Conservation (phyloP, 1,284 basidiomycete genomes). For the Sphagnurus paluster region DNA sequence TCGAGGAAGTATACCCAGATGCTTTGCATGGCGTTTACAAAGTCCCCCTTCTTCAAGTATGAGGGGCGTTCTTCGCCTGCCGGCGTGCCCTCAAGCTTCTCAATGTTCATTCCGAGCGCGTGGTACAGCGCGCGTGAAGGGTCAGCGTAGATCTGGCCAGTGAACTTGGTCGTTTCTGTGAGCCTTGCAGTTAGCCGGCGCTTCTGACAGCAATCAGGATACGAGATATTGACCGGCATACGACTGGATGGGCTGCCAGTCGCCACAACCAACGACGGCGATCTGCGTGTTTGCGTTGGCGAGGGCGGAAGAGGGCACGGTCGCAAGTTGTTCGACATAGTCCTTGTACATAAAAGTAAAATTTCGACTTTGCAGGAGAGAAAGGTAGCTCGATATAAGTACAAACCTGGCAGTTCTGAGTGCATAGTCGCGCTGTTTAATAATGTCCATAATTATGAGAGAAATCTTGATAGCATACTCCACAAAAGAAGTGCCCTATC, state of each 20-base stretch:
- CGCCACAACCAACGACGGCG: constrained; percentile 64
- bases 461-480: constrained; percentile 36
- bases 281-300: constrained; percentile 43
- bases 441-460: neutral
- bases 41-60: constrained; percentile 39
- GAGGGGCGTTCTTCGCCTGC: constrained; percentile 44
- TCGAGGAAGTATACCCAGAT: constrained; percentile 40
- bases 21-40: constrained; percentile 39
- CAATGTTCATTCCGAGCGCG: constrained; percentile 50
- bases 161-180: constrained; percentile 49
- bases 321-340: constrained; percentile 53
- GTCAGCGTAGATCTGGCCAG: constrained; percentile 57
- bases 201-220: neutral
- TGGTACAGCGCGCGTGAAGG: constrained; percentile 53
- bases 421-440: constrained; percentile 8
- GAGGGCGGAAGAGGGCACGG: constrained; percentile 44
- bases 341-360: too few species aligned
- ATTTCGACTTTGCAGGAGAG: neutral
- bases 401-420: constrained; percentile 43
- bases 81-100: constrained; percentile 45
- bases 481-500: constrained; percentile 67
- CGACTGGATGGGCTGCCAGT: constrained; percentile 51
- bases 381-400: neutral
- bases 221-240: constrained; percentile 48
- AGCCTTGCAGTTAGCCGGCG: neutral